Percentiles rank a stretch among this genome's conserved stretches.
phyloP scores from a whole-genome alignment of 2,329 filamentous ascomycete species.

The Cladophialophora chaetospira region DNA sequence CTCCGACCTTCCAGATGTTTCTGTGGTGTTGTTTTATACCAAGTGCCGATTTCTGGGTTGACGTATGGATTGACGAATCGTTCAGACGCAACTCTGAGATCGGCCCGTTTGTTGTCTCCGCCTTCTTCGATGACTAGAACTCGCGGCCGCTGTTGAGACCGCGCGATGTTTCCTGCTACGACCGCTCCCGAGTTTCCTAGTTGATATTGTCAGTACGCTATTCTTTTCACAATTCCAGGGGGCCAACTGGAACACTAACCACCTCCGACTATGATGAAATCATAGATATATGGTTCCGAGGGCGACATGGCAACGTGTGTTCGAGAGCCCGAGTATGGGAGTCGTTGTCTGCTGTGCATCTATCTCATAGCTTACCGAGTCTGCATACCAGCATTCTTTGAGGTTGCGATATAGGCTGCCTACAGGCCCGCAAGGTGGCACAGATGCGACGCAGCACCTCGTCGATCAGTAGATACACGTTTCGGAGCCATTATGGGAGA shows the following conservation, averaged over 20 bases:
- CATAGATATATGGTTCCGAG: no score
- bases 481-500: no score
- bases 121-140: slow-evolving; percentile 66
- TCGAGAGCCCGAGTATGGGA: no score
- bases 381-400: no score
- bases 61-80: slow-evolving; percentile 54
- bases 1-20: slow-evolving; percentile 46
- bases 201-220: background rate
- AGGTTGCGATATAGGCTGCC: no score
- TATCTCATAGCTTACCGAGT: no score
- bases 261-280: background rate
- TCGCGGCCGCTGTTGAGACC: slow-evolving; percentile 49
- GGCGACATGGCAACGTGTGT: no score
- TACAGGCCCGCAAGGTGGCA: no score
- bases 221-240: background rate
- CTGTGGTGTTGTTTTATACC: slow-evolving; percentile 55
- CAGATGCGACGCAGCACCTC: no score
- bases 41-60: slow-evolving; percentile 51
- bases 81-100: slow-evolving; percentile 55
- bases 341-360: no score
- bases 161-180: slow-evolving; percentile 56
- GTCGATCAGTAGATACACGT: no score
- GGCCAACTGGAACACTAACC: background rate
- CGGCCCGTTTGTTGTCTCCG: slow-evolving; percentile 48
- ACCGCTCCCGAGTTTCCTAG: slow-evolving; percentile 60